These are phyloP conservation scores for Sugiyamaella castrensis DNA, from an alignment of 1,139 yeast genomes.

Conservation along the genomic window DNA sequence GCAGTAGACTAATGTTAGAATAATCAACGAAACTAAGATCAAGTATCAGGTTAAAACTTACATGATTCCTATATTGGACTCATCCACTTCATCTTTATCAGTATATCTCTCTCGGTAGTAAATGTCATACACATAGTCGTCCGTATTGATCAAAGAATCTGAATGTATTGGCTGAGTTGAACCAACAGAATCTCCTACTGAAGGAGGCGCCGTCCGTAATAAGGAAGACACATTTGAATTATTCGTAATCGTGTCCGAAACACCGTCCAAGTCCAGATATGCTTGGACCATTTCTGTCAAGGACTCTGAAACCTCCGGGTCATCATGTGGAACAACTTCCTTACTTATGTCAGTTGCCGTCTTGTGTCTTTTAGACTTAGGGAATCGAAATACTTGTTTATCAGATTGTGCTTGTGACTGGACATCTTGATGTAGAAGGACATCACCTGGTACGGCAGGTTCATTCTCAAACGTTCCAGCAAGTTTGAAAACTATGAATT, in stretches of 20 bases:
- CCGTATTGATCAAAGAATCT: constrained; percentile 34
- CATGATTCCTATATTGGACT: constrained; percentile 38
- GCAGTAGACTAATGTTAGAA: constrained; percentile 28
- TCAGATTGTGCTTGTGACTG: constrained; percentile 16
- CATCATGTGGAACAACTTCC: constrained; percentile 31
- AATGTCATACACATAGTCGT: constrained; percentile 87
- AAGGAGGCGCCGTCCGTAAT: no score
- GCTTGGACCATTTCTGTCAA: constrained; percentile 66
- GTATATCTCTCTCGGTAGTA: constrained; percentile 56
- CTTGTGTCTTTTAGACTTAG: constrained; percentile 11
- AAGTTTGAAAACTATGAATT: constrained; percentile 51
- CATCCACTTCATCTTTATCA: constrained; percentile 11
- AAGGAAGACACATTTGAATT: not conserved
- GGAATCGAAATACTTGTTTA: constrained; percentile 23
- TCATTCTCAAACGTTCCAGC: constrained; percentile 58
- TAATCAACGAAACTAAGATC: not conserved
- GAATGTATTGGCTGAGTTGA: no score
- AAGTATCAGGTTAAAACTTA: constrained; percentile 26
- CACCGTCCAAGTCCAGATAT: constrained; percentile 40
- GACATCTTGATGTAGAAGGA: constrained; percentile 26
- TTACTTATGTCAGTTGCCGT: constrained; percentile 15
- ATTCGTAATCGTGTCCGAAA: not conserved
- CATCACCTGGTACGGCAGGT: constrained; percentile 25
- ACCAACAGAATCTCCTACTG: no score
- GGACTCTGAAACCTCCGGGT: constrained; percentile 55